Base-by-base conservation (phyloP, 257 asterid genomes). In the Ajuga chamaepitys region DNA sequence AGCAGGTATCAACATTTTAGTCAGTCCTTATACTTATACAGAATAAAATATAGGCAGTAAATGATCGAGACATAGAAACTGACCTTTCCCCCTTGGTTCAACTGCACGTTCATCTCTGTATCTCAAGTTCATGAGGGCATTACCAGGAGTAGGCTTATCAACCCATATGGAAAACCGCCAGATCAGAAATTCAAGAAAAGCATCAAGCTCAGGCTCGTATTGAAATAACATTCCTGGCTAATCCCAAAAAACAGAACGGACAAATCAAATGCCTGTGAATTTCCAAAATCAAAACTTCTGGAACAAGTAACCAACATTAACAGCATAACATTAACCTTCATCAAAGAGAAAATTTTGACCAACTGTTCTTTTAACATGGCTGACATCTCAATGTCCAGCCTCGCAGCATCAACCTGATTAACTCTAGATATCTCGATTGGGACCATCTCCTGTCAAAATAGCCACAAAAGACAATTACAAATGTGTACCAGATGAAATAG, bases 111-210 rank as follows among this genome's bases (percentile, higher is more conserved):
- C 97, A 77, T 94, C 99, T 80, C 95, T 85, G 61, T 90, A 94
- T 72, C 81, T 67, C 73, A 84, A 66, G 68, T 86, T 86, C 96
- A 88, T 88, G 75, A 86, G 88, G 70, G 86, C 81, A 66, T 88
- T 94, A 28, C 99, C 99, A 35, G 96, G 97, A 17, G 96, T 94
- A 70, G 99, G 97, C 81, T 94, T 90, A 77, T 94, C 97, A 32
- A 90, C 99, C 97, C 99, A 94, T 41, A 94, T 88, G 52, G 99
- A 94, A 77, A 94, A 90, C 54, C 99, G 64, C 97, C 99, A 94
- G 41, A 94, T 90, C 13, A 94, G 88, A 74, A 90, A 88, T 67
- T 90, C 95, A 25, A 94, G 95, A 72, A 94, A 88, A 40, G 96
- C 95, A 72, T 94, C 97, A 16, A 94, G 96, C 75, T 94, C 99